Conservation (phyloP, 495 filamentous ascomycete species). For the Eremomyces bilateralis region DNA sequence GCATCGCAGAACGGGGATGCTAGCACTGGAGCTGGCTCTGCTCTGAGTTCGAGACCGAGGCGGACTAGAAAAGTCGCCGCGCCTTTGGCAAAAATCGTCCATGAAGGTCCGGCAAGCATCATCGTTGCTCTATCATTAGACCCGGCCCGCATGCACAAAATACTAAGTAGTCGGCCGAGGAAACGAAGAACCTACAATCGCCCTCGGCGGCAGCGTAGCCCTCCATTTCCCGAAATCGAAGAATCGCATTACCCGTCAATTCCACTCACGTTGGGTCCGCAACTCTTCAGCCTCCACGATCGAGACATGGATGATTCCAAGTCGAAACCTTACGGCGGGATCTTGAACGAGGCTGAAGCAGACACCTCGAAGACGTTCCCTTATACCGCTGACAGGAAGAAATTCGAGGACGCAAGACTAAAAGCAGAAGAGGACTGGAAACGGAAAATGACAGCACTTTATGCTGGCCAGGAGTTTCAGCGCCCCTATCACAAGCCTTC, state of each 20-base stretch:
- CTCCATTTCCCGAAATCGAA: constrained; percentile 2
- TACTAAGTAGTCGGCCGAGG: constrained; percentile 28
- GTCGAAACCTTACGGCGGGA: constrained; percentile 88
- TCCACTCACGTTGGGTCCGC: constrained; percentile 31
- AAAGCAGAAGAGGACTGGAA: constrained; percentile 87
- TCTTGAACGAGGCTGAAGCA: constrained; percentile 69
- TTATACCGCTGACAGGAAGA: constrained; percentile 49
- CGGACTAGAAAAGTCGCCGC: constrained; percentile 7
- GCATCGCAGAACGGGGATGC: neutral
- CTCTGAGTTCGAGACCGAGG: neutral
- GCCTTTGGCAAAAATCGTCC: constrained; percentile 15
- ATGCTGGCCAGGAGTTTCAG: constrained; percentile 23
- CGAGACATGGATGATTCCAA: constrained; percentile 75
- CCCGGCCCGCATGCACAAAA: constrained; percentile 32
- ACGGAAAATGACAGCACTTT: constrained; percentile 25
- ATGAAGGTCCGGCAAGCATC: constrained; percentile 22
- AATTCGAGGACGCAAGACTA: constrained; percentile 71
- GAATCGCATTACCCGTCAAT: constrained; percentile 30
- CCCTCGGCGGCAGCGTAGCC: constrained; percentile 14
- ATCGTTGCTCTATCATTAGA: constrained; percentile 39
- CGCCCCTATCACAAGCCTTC: constrained; percentile 44
- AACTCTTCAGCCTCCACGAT: constrained; percentile 69
- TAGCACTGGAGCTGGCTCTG: too few species aligned
- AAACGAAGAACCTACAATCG: constrained; percentile 23
- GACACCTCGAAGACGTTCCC: constrained; percentile 81